phyloP scores from a whole-genome alignment of 305 asterid species.

The Fraxinus angustifolia region DNA sequence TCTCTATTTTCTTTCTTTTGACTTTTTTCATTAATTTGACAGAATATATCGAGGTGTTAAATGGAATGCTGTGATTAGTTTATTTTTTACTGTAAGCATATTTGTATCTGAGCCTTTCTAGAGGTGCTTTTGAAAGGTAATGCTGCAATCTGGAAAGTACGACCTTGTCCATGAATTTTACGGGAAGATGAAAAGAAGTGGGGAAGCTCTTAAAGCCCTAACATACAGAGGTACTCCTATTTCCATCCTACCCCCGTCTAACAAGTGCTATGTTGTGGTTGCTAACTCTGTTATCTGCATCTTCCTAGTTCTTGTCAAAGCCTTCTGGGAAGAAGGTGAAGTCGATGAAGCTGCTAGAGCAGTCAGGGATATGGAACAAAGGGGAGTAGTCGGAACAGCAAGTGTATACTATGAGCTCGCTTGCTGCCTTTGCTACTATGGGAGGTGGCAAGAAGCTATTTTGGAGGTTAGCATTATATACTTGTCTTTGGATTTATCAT shows the following conservation, averaged over 20 bases:
- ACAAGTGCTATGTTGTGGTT: conserved; percentile 14
- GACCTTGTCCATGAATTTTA: conserved; percentile 67
- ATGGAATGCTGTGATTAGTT: neutral
- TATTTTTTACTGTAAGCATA: conserved; percentile 24
- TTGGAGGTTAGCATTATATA: conserved; percentile 51
- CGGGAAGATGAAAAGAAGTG: conserved; percentile 75
- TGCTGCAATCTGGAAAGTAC: conserved; percentile 79
- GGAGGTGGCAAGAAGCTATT: conserved; percentile 75
- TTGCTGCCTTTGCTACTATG: conserved; percentile 91
- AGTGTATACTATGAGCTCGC: conserved; percentile 89
- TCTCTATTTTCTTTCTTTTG: conserved; percentile 1
- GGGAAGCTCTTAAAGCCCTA: conserved; percentile 68
- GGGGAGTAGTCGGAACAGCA: conserved; percentile 74
- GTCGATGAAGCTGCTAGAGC: conserved; percentile 73
- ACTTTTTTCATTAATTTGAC: conserved; percentile 5
- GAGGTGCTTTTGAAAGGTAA: conserved; percentile 59
- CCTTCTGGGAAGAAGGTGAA: conserved; percentile 86
- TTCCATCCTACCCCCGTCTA: neutral
- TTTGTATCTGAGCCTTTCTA: conserved; percentile 26
- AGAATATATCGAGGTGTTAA: neutral
- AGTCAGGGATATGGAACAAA: conserved; percentile 86
- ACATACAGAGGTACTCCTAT: conserved; percentile 74
- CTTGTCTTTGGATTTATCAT: conserved; percentile 8
- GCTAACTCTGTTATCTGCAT: conserved; percentile 25
- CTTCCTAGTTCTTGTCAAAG: conserved; percentile 71